Percentiles rank a stretch among this genome's conserved stretches.
Conservation (phyloP, 1,284 basidiomycete species). For the Irpex sp. region DNA sequence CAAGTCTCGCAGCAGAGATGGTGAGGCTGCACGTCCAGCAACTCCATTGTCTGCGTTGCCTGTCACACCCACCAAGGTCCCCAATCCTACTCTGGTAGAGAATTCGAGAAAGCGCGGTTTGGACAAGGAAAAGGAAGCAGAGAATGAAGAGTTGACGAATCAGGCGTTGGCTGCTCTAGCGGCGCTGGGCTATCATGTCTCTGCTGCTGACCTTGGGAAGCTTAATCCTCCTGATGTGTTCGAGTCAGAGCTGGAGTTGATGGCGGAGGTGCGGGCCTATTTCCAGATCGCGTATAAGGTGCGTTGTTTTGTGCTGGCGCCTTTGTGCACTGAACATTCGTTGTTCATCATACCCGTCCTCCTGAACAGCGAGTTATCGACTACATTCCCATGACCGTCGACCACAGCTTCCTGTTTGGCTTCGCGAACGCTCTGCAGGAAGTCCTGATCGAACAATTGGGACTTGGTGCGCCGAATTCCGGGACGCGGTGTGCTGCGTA, state of each 20-base stretch:
- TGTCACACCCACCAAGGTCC: neutral
- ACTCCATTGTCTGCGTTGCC: neutral
- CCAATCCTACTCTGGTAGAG: neutral
- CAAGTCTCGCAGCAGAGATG: neutral
- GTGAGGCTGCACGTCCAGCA: neutral
- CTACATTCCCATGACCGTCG: conserved; percentile 38
- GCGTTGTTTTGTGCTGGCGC: too few relatives aligned
- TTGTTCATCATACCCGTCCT: neutral
- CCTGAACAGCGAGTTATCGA: conserved; percentile 39
- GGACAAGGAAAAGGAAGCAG: conserved; percentile 5
- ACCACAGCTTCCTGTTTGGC: conserved; percentile 35
- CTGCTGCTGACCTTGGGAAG: conserved; percentile 32
- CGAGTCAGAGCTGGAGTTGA: conserved; percentile 42
- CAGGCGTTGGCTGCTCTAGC: conserved; percentile 28
- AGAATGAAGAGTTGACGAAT: conserved; percentile 10
- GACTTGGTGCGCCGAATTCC: conserved; percentile 31
- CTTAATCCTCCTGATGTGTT: conserved; percentile 35
- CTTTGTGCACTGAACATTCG: too few relatives aligned
- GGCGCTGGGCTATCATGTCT: conserved; percentile 27
- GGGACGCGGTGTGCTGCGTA: conserved; percentile 32
- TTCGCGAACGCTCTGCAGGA: conserved; percentile 30
- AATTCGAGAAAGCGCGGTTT: neutral
- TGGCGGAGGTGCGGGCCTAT: conserved; percentile 47
- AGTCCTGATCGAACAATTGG: conserved; percentile 33
- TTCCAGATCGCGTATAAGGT: conserved; percentile 47